phyloP scores from a whole-genome alignment of 768 basidiomycete species.

The Russula virescens region DNA sequence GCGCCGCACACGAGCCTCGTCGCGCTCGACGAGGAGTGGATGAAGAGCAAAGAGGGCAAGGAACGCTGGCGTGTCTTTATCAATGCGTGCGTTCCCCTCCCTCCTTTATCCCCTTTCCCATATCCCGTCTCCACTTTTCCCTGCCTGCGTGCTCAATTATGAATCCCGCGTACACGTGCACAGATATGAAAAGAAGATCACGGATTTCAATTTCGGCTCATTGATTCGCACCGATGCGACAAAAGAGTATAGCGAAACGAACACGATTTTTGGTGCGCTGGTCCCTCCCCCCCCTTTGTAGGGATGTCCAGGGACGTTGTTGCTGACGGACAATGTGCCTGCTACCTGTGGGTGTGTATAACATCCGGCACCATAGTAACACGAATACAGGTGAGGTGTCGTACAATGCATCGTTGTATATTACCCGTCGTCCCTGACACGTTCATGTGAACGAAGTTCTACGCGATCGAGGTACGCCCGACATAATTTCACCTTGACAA shows the following conservation, averaged over 20 bases:
- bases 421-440: not conserved
- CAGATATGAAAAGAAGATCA: slow-evolving; percentile 85
- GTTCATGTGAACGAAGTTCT: slow-evolving; percentile 55
- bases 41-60: slow-evolving; percentile 88
- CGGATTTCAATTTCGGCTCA: slow-evolving; percentile 96
- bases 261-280: slow-evolving; percentile 85
- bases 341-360: not conserved
- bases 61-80: slow-evolving; percentile 89
- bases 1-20: slow-evolving; percentile 38
- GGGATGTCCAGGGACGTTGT: not conserved
- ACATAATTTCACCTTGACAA: slow-evolving; percentile 6
- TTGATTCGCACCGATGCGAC: slow-evolving; percentile 77
- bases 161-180: not conserved
- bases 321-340: slow-evolving; percentile 8
- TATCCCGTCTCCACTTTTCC: not conserved
- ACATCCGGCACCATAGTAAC: slow-evolving; percentile 42
- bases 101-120: not conserved
- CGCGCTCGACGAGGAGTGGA: slow-evolving; percentile 80
- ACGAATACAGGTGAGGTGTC: slow-evolving; percentile 54
- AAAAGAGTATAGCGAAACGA: slow-evolving; percentile 82
- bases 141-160: too few relatives aligned
- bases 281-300: not conserved
- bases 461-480: slow-evolving; percentile 71
- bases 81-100: slow-evolving; percentile 43
- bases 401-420: not conserved